Percentiles rank a stretch among this genome's conserved stretches.
Evolutionary conservation across 345 rosid species (phyloP).

Genomic region (Triadica sebifera): DNA sequence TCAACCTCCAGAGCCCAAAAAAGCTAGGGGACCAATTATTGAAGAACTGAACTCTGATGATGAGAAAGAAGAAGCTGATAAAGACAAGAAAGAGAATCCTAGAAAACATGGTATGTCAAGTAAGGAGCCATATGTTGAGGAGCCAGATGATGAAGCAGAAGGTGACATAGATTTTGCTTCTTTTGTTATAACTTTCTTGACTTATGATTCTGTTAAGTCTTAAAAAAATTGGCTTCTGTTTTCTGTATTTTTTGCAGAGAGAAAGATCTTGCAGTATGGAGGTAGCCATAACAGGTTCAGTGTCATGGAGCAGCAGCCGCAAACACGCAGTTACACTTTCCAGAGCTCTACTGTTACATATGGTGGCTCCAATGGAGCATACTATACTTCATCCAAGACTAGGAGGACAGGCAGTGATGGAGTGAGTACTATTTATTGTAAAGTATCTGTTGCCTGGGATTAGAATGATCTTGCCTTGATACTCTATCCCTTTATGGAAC

Average conservation of each 20-base stretch:
- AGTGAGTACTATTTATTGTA: constrained; percentile 35
- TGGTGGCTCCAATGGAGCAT: constrained; percentile 71
- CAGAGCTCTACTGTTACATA: constrained; percentile 74
- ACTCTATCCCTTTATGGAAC: constrained; percentile 13
- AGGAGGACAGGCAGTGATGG: constrained; percentile 91
- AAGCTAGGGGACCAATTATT: constrained; percentile 67
- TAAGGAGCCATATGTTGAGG: constrained; percentile 40
- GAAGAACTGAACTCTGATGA: constrained; percentile 73
- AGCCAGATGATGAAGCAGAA: constrained; percentile 43
- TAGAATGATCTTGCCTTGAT: not conserved
- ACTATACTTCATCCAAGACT: constrained; percentile 67
- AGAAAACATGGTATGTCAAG: constrained; percentile 68
- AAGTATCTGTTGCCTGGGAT: not conserved
- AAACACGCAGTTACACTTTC: constrained; percentile 48
- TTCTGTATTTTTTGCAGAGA: constrained; percentile 36
- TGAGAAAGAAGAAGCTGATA: constrained; percentile 48
- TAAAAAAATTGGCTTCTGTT: not conserved
- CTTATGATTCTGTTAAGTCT: not conserved
- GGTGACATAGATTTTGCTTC: constrained; percentile 27
- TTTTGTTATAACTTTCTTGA: not conserved
- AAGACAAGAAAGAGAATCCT: constrained; percentile 40
- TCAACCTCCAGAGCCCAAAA: constrained; percentile 47
- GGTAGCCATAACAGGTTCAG: constrained; percentile 37
- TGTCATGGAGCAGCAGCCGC: constrained; percentile 46
- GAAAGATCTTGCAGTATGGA: constrained; percentile 40